These are phyloP conservation scores for grape (Vitis vinifera) DNA, from an alignment of 164 flowering plant genomes.

Conservation along the genomic window ASM3070453v1 NC_081809.1:24963001-24963500, in stretches of 20 bases:
- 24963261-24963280: too few species aligned
- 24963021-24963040: too few species aligned
- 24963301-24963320: background rate
- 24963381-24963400: conserved; percentile 48
- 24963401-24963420: conserved; percentile 65
- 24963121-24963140: too few species aligned
- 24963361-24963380: background rate
- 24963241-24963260: background rate
- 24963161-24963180: background rate
- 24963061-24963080: too few species aligned
- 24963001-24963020: too few species aligned
- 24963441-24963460: conserved; percentile 56
- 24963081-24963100: too few species aligned
- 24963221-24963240: background rate
- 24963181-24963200: background rate
- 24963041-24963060: too few species aligned
- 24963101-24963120: too few species aligned
- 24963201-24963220: too few species aligned
- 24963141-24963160: too few species aligned
- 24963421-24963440: conserved; percentile 52
- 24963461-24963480: conserved; percentile 59
- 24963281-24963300: background rate
- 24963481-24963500: conserved; percentile 62
- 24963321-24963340: background rate
- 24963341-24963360: background rate